Conservation (phyloP, 2,329 filamentous ascomycete species). For the Aureobasidium pullulans region DNA sequence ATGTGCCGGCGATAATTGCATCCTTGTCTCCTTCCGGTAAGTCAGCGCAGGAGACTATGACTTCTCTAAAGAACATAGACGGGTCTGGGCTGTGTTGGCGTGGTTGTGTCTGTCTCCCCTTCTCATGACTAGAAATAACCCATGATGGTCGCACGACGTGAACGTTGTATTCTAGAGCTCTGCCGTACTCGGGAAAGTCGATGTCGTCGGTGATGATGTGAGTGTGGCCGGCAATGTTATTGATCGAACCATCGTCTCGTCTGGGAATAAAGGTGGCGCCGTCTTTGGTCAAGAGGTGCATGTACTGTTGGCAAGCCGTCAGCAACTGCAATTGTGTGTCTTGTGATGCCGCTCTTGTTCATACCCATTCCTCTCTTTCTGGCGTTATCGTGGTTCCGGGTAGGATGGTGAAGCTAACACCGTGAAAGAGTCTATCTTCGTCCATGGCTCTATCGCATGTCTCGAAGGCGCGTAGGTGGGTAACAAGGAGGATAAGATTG, state of each 20-base stretch:
- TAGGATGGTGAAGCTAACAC: slow-evolving; percentile 37
- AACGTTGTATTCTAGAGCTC: slow-evolving; percentile 67
- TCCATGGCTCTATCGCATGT: neutral
- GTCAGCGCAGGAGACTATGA: slow-evolving; percentile 74
- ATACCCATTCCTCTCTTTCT: slow-evolving; percentile 17
- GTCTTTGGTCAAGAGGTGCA: slow-evolving; percentile 38
- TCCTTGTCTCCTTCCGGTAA: slow-evolving; percentile 83
- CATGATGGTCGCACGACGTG: slow-evolving; percentile 78
- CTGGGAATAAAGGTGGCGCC: slow-evolving; percentile 42
- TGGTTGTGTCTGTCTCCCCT: slow-evolving; percentile 65
- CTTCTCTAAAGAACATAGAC: slow-evolving; percentile 78
- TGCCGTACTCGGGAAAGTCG: slow-evolving; percentile 82
- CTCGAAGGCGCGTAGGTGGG: neutral
- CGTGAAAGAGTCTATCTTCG: slow-evolving; percentile 28
- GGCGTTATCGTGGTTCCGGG: slow-evolving; percentile 30
- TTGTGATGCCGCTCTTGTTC: neutral
- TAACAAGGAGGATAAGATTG: neutral
- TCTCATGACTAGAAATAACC: slow-evolving; percentile 64
- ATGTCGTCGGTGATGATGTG: slow-evolving; percentile 70
- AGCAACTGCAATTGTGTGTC: neutral
- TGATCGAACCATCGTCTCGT: slow-evolving; percentile 33
- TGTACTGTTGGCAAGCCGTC: slow-evolving; percentile 34
- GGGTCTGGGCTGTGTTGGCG: slow-evolving; percentile 87
- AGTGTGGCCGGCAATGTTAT: slow-evolving; percentile 42
- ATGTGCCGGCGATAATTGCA: slow-evolving; percentile 79